Evolutionary conservation across 441 rosid genomes (phyloP), one percentile per base, ranked within the genome.

Genomic region (Rhodomyrtus psidioides): DNA sequence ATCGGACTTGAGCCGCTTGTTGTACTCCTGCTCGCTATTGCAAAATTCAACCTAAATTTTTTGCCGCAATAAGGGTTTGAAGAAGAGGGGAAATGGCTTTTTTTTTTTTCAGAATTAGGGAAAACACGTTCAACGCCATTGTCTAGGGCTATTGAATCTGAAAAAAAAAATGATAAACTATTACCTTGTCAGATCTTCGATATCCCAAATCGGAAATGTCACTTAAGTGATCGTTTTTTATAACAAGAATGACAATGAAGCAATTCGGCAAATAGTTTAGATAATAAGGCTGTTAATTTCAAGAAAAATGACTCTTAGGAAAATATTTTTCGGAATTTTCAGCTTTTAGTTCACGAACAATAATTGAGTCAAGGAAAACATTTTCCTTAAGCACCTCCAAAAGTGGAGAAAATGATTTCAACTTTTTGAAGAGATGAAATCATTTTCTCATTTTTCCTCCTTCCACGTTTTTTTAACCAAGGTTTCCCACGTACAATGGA

Each of bases 191-290:
- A 0, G 9, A 57, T 57, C 26, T 57, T 57, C 4, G 15, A 3
- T 28, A 0, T 57, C 6, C 0, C 2, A 58, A n/a, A n/a, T 58
- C 0, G 13, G 0, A 26, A 0, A 58, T 12, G 1, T 12, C 16
- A n/a, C 17, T 58, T n/a, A n/a, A 58, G 28, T 58, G 0, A n/a
- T 6, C 0, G 0, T 58, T 26, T 34, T 34, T 34, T 13, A 44
- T n/a, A 5, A 13, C 30, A n/a, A 58, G 26, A n/a, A 30, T 12
- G 2, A 0, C 8, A 57, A 58, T n/a, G n/a, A n/a, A 58, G n/a
- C 26, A 16, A 58, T 58, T 28, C 2, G 13, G 3, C 4, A 0
- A n/a, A n/a, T n/a, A n/a, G n/a, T n/a, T 58, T 58, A 26, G 30
- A 5, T 6, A n/a, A 44, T 44, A 44, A 44, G 49, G 49, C 49